phyloP scores from a whole-genome alignment of 169 alveolate genomes.

The Plasmodium relictum region DNA sequence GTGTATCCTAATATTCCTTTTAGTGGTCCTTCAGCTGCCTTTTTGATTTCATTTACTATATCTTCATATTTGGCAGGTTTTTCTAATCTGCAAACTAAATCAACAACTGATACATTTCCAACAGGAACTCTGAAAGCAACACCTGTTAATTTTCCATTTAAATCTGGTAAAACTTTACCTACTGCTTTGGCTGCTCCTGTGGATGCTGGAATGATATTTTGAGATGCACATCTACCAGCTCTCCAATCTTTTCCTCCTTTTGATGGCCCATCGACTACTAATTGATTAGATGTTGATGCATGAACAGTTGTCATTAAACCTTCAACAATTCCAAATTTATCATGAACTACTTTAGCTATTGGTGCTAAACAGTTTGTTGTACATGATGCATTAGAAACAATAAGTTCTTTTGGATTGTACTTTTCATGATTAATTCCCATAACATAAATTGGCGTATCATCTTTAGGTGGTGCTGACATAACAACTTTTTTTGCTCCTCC shows the following conservation, averaged over 20 bases:
- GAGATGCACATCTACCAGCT: constrained; percentile 99
- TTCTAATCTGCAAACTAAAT: constrained; percentile 96
- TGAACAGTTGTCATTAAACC: constrained; percentile 99
- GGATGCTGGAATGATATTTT: constrained; percentile 98
- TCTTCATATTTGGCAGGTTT: constrained; percentile 97
- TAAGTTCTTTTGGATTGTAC: constrained; percentile 91
- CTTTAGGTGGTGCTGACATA: constrained; percentile 99
- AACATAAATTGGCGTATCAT: constrained; percentile 97
- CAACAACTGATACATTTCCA: constrained; percentile 99
- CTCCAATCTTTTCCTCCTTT: constrained; percentile 99
- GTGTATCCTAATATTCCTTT: constrained; percentile 97
- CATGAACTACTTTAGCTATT: constrained; percentile 98
- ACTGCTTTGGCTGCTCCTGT: constrained; percentile 99
- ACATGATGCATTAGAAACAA: constrained; percentile 99
- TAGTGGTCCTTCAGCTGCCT: constrained; percentile 95
- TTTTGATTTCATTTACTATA: constrained; percentile 94
- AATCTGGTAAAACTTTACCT: constrained; percentile 98
- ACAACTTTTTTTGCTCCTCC: constrained; percentile 99
- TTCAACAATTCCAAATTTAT: constrained; percentile 98
- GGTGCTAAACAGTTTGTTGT: constrained; percentile 99
- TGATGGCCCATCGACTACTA: constrained; percentile 99
- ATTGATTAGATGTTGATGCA: constrained; percentile 98
- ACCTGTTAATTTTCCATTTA: constrained; percentile 99
- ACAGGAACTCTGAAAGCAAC: constrained; percentile 99
- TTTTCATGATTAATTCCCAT: constrained; percentile 98